phyloP scores from a whole-genome alignment of 2,329 filamentous ascomycete genomes.

The Stagonosporopsis vannaccii region DNA sequence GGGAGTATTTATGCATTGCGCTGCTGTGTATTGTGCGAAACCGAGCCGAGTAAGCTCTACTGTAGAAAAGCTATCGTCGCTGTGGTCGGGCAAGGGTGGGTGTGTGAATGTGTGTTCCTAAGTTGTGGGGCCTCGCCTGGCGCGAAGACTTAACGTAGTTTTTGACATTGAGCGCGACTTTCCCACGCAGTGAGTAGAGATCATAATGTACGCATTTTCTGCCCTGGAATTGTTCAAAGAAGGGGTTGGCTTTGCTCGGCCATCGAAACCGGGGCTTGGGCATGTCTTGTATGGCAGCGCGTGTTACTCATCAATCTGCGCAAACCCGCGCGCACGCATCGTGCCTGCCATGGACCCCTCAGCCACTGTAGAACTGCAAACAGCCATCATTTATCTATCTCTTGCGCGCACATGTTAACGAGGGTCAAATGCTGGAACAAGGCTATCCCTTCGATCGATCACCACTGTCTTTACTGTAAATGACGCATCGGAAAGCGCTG shows the following conservation, averaged over 20 bases:
- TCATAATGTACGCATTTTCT: background rate
- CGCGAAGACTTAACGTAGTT: background rate
- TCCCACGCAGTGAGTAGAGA: background rate
- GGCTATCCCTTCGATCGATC: slow-evolving; percentile 1
- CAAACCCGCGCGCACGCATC: slow-evolving; percentile 11
- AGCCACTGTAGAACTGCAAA: background rate
- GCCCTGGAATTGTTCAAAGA: background rate
- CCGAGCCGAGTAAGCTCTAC: background rate
- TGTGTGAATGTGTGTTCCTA: background rate
- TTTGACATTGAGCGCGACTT: background rate
- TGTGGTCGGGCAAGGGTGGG: background rate
- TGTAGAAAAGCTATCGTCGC: background rate
- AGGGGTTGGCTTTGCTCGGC: too few species aligned
- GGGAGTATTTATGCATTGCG: background rate
- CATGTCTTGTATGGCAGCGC: slow-evolving; percentile 1
- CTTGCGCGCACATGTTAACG: background rate
- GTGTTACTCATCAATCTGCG: slow-evolving; percentile 18
- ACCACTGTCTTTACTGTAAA: background rate
- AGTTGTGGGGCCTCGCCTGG: background rate
- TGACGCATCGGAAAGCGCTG: background rate
- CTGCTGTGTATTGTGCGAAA: background rate
- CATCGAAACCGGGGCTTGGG: background rate
- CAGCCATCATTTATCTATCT: background rate
- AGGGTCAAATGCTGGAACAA: too few species aligned
- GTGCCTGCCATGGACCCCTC: background rate